Evolutionary conservation across 202 grass and related monocot species (phyloP).

Genomic region (Tripidium arundinaceum): DNA sequence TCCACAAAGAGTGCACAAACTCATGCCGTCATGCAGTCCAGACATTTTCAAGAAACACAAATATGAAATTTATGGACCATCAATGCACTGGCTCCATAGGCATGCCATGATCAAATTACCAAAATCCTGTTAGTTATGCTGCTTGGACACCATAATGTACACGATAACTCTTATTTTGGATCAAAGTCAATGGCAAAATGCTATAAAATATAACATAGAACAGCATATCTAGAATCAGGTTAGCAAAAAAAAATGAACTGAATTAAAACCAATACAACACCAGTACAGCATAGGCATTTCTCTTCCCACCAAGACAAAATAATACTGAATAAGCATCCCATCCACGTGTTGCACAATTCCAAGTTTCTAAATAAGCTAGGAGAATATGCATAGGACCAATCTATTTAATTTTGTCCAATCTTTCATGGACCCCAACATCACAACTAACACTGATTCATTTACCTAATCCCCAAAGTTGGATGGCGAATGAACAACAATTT

Average conservation of each 20-base stretch:
- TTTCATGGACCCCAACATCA: conserved; percentile 32
- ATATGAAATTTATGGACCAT: background rate
- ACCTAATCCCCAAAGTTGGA: conserved; percentile 27
- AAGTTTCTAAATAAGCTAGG: background rate
- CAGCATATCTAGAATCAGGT: background rate
- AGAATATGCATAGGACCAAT: background rate
- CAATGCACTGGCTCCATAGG: background rate
- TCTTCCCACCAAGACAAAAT: too few relatives aligned
- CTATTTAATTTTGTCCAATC: conserved; percentile 33
- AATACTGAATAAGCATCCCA: background rate
- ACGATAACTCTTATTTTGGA: background rate
- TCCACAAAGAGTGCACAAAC: background rate
- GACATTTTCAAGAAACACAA: background rate
- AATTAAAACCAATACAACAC: background rate
- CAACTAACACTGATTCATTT: conserved; percentile 39
- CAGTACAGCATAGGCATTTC: background rate
- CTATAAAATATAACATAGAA: background rate
- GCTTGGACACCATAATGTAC: background rate
- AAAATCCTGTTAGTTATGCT: background rate
- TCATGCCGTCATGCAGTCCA: background rate
- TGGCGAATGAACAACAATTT: background rate
- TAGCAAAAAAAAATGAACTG: background rate
- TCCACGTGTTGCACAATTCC: background rate
- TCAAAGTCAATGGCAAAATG: background rate
- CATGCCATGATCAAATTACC: background rate